phyloP scores from a whole-genome alignment of 1,284 basidiomycete genomes.

The Chiua sp. region DNA sequence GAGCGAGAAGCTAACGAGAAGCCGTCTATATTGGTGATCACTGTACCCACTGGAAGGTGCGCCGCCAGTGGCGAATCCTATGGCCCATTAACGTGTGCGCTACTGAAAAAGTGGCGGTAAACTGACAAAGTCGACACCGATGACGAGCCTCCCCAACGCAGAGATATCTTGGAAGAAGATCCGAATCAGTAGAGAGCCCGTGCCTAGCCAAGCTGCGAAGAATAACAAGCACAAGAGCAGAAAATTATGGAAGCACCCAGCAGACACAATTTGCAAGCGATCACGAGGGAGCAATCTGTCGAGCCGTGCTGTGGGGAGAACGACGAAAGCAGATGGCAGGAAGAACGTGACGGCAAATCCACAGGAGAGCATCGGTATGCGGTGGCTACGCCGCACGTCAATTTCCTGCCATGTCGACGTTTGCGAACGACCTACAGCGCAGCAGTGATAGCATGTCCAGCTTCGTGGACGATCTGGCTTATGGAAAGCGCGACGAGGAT shows the following conservation, averaged over 20 bases:
- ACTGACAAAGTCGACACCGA: slow-evolving; percentile 53
- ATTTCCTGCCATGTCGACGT: not conserved
- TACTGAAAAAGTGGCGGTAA: not conserved
- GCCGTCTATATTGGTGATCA: slow-evolving; percentile 68
- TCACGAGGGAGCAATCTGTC: slow-evolving; percentile 45
- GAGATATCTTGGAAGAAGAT: slow-evolving; percentile 56
- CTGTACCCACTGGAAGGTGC: slow-evolving; percentile 55
- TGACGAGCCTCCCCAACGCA: slow-evolving; percentile 54
- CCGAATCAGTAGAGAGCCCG: slow-evolving; percentile 37
- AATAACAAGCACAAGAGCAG: slow-evolving; percentile 49
- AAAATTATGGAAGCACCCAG: slow-evolving; percentile 76
- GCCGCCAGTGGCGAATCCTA: slow-evolving; percentile 61
- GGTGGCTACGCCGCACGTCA: slow-evolving; percentile 30
- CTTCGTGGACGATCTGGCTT: slow-evolving; percentile 70
- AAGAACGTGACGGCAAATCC: slow-evolving; percentile 61
- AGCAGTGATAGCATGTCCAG: slow-evolving; percentile 71
- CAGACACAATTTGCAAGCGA: slow-evolving; percentile 61
- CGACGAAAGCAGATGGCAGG: slow-evolving; percentile 75
- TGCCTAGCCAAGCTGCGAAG: slow-evolving; percentile 35
- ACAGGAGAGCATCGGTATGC: slow-evolving; percentile 58
- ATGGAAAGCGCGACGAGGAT: slow-evolving; percentile 63
- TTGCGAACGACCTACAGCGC: slow-evolving; percentile 55
- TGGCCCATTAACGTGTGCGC: slow-evolving; percentile 15
- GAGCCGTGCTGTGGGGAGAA: slow-evolving; percentile 51
- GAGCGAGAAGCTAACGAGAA: slow-evolving; percentile 39